phyloP scores from a whole-genome alignment of 208 protist species.

The Trypanosoma lewisi region DNA sequence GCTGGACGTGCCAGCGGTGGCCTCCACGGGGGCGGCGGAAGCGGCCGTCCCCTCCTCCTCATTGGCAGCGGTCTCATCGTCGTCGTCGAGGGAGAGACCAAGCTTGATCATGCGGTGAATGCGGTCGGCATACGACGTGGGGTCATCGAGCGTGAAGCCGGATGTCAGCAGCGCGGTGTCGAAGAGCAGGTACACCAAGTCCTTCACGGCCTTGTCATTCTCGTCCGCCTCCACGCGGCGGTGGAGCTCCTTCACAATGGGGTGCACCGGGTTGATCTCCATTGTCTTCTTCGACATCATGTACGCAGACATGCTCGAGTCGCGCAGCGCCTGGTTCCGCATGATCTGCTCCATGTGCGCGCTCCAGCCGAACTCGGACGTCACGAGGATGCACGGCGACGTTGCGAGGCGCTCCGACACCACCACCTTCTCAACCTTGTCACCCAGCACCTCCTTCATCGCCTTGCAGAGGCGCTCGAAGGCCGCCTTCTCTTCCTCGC shows the following conservation, averaged over 20 bases:
- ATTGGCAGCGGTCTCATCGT: constrained; percentile 71
- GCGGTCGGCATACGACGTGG: constrained; percentile 90
- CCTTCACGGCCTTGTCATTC: constrained; percentile 97
- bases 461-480: constrained; percentile 95
- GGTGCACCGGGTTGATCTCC: constrained; percentile 98
- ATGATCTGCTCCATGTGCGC: constrained; percentile 99
- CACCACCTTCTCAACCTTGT: constrained; percentile 99
- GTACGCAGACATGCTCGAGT: constrained; percentile 95
- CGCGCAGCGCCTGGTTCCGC: constrained; percentile 98
- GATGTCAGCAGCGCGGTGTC: constrained; percentile 97
- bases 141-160: constrained; percentile 98
- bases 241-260: constrained; percentile 95
- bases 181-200: constrained; percentile 97
- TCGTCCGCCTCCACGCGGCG: constrained; percentile 92
- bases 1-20: constrained; percentile 62
- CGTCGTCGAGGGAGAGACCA: constrained; percentile 93
- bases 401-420: constrained; percentile 93
- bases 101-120: constrained; percentile 99
- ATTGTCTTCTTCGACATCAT: constrained; percentile 99
- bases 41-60: constrained; percentile 37
- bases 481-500: constrained; percentile 93
- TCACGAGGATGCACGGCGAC: constrained; percentile 98
- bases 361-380: constrained; percentile 98
- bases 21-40: constrained; percentile 46
- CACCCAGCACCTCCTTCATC: constrained; percentile 99